Conservation (phyloP, 257 asterid genomes). For the Przewalskia tangutica region DNA sequence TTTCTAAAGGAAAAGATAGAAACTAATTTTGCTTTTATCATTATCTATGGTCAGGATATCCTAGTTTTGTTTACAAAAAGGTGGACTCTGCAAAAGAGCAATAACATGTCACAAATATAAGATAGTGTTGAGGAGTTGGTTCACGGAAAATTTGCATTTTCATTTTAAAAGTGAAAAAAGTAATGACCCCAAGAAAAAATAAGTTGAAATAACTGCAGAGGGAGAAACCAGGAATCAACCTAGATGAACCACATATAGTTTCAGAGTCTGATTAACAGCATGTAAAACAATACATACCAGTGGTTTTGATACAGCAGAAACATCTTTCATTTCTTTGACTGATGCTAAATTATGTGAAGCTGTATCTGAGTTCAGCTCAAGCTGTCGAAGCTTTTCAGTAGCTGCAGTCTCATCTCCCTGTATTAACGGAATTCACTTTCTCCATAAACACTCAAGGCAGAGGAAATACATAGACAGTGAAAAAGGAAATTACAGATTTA, state of each 20-base stretch:
- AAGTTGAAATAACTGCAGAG: neutral
- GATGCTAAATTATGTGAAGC: slow-evolving; percentile 44
- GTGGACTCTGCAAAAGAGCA: neutral
- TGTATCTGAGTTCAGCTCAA: slow-evolving; percentile 40
- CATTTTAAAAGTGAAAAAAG: neutral
- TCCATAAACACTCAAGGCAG: neutral
- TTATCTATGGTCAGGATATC: neutral
- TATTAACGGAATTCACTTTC: slow-evolving; percentile 5
- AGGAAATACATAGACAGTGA: slow-evolving; percentile 8
- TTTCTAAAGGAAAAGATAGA: neutral
- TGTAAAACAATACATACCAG: slow-evolving; percentile 41
- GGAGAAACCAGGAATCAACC: neutral
- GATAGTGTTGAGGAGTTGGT: neutral
- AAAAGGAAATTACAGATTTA: slow-evolving; percentile 23
- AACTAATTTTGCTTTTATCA: neutral
- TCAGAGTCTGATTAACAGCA: neutral
- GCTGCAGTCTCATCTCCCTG: slow-evolving; percentile 87
- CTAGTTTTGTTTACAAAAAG: neutral
- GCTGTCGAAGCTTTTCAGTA: slow-evolving; percentile 63
- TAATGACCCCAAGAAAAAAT: neutral
- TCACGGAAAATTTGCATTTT: neutral
- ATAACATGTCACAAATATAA: neutral
- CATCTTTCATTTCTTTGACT: slow-evolving; percentile 45
- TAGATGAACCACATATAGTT: neutral
- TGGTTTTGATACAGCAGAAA: slow-evolving; percentile 45